Evolutionary conservation across 768 basidiomycete genomes (phyloP).

Genomic region (Naganishia vaughanmartiniae): DNA sequence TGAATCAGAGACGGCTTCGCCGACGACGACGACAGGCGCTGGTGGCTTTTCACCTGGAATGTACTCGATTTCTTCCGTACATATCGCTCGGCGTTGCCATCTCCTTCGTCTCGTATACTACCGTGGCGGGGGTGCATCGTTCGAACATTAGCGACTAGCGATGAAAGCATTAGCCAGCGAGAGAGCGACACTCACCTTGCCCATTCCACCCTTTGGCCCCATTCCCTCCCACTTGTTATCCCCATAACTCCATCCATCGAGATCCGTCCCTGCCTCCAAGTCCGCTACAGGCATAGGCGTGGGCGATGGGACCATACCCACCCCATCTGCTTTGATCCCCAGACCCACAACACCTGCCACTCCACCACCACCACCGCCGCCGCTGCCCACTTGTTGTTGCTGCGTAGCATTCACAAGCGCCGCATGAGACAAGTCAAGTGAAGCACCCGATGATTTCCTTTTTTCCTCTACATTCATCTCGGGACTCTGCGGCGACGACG

Average conservation of each 20-base stretch:
- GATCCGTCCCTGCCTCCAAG: slow-evolving; percentile 60
- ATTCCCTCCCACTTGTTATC: slow-evolving; percentile 92
- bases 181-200: slow-evolving; percentile 58
- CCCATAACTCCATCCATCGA: slow-evolving; percentile 87
- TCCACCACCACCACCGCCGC: not conserved
- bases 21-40: not conserved
- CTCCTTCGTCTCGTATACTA: slow-evolving; percentile 80
- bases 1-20: not conserved
- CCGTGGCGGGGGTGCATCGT: not conserved
- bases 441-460: not conserved
- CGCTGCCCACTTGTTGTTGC: not conserved
- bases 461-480: slow-evolving; percentile 9
- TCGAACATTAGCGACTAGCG: no score
- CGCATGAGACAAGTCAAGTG: slow-evolving; percentile 1
- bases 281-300: slow-evolving; percentile 21
- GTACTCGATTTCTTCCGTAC: slow-evolving; percentile 67
- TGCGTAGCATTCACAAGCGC: slow-evolving; percentile 2
- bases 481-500: slow-evolving; percentile 10
- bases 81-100: slow-evolving; percentile 80
- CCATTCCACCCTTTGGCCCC: slow-evolving; percentile 73
- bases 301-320: not conserved
- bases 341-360: not conserved
- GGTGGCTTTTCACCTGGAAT: slow-evolving; percentile 32
- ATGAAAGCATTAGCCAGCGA: no score
- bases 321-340: not conserved